Evolutionary conservation across 1,284 basidiomycete species (phyloP), one percentile per base, ranked within the genome.

Genomic region (Xerocomus minutiporus): DNA sequence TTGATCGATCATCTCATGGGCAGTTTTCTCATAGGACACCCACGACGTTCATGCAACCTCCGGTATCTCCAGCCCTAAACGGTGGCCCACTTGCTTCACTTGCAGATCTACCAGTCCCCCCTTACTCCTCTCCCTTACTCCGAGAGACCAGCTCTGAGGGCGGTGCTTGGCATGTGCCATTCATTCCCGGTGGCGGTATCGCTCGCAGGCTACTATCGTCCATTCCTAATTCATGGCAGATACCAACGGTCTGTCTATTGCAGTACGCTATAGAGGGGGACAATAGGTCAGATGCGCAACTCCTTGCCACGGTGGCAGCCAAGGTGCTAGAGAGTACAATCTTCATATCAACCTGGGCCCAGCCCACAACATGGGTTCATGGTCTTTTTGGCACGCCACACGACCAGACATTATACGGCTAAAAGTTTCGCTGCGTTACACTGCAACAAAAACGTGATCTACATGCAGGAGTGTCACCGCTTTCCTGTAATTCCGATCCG

Each of bases 261-360:
- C 84, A 86, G 52, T 88, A 85, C 57, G 84, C 79, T 4, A 70
- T 86, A 57, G 89, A 92, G 64, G 90, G 88, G 2, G 90, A 92
- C 64, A 92, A 92, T 61, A 74, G 84, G 51, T 75, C 68, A 12
- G 89, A 92, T 64, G 88, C 89, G 0, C 71, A 75, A 13, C 69
- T 83, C 20, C 72, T 90, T 25, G 86, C 88, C 1, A 70, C 71
- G 2, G 77, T 77, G 8, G 74, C 80, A 2, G 70, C 77, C 32
- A 78, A 76, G 51, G 70, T 80, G 0, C 55, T 86, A n/a, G 73
- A 68, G 4, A 56, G 71, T 11, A 71, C 76, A 38, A 61, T 71
- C 20, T 9, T 44, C 25, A 49, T 61, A 31, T 36, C 54, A 39
- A 36, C 49, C 55, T 88, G 85, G 83, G 80, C 65, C 57, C 75